Percentiles rank a stretch among this genome's conserved stretches.
Evolutionary conservation across 169 alveolate species (phyloP).

Genomic region (Pseudocohnilembus persalinus): DNA sequence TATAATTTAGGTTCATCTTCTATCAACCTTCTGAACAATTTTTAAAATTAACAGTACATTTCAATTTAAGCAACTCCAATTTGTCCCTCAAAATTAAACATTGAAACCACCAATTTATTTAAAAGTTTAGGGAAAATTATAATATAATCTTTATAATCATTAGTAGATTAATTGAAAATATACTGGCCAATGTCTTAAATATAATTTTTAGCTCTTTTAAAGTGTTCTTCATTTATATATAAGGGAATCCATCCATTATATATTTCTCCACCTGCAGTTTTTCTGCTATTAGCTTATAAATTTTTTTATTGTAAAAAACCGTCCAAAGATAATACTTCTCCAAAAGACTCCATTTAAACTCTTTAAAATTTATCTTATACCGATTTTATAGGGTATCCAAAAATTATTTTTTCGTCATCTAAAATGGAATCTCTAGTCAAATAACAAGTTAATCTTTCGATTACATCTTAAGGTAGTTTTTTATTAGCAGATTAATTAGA

Average conservation of each 20-base stretch:
- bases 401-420: neutral
- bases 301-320: neutral
- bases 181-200: too few relatives aligned
- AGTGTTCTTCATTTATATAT: neutral
- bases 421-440: neutral
- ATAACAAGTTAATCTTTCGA: neutral
- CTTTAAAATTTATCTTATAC: neutral
- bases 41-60: neutral
- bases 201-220: neutral
- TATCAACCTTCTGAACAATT: neutral
- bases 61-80: neutral
- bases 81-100: neutral
- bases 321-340: neutral
- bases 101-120: neutral
- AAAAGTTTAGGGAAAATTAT: neutral
- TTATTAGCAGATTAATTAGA: too few relatives aligned
- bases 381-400: neutral
- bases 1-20: neutral
- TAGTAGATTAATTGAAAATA: neutral
- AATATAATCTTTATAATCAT: neutral
- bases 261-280: neutral
- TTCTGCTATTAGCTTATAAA: neutral
- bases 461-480: neutral
- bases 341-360: too few relatives aligned
- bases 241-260: neutral